These are phyloP conservation scores for Lepidium didymum DNA, from an alignment of 345 rosid species.

Conservation along the genomic window DNA sequence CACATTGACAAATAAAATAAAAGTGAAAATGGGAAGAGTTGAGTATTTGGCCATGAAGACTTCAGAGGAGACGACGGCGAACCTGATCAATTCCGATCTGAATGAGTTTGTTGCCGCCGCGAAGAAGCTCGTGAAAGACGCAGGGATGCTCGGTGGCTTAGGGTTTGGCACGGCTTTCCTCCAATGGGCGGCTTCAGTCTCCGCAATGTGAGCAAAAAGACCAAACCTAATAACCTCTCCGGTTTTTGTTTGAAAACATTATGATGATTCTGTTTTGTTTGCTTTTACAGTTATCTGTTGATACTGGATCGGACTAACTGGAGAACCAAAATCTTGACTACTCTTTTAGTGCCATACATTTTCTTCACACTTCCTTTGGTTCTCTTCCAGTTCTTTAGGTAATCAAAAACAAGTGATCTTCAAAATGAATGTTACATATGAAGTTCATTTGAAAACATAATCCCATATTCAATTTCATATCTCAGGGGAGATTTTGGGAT, in stretches of 20 bases:
- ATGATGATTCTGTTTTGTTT: neutral
- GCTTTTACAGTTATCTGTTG: constrained; percentile 58
- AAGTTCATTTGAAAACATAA: neutral
- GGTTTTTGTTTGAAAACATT: neutral
- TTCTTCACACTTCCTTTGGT: constrained; percentile 69
- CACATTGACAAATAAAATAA: neutral
- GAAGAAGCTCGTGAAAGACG: constrained; percentile 46
- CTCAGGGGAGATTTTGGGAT: constrained; percentile 77
- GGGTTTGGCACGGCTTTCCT: constrained; percentile 76
- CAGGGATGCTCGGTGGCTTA: constrained; percentile 54
- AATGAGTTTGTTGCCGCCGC: constrained; percentile 51
- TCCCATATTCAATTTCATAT: constrained; percentile 27
- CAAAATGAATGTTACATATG: neutral
- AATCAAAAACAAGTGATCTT: constrained; percentile 5
- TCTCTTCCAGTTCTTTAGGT: constrained; percentile 76
- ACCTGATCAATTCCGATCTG: constrained; percentile 54
- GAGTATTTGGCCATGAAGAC: constrained; percentile 66
- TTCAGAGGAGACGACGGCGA: constrained; percentile 29
- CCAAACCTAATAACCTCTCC: neutral
- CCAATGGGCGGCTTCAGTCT: constrained; percentile 78
- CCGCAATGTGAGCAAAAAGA: constrained; percentile 59
- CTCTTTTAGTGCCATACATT: constrained; percentile 82
- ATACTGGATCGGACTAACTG: constrained; percentile 90
- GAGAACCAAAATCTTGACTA: constrained; percentile 89
- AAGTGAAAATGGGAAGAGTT: constrained; percentile 47